Conservation (phyloP, 2,329 filamentous ascomycete genomes). For the Talaromyces piceae region DNA sequence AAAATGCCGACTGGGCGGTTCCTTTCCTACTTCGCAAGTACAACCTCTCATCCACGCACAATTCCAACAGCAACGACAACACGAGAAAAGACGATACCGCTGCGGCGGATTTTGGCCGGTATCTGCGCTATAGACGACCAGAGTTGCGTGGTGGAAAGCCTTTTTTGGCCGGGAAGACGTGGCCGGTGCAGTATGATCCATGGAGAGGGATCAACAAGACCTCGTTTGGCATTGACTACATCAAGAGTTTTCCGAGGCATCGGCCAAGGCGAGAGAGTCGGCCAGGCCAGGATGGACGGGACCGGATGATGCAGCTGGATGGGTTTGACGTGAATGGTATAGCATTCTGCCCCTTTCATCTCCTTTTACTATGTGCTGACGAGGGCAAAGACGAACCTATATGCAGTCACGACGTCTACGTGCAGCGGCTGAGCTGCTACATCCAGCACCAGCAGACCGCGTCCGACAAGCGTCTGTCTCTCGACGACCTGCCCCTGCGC, state of each 20-base stretch:
- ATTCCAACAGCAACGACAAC: not conserved
- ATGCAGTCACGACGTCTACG: conserved; percentile 44
- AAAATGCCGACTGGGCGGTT: conserved; percentile 47
- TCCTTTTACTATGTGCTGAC: not conserved
- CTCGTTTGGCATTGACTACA: conserved; percentile 46
- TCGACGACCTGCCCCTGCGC: conserved; percentile 17
- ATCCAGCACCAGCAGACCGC: conserved; percentile 42
- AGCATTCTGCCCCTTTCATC: not conserved
- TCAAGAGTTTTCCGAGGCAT: conserved; percentile 35
- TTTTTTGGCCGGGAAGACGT: conserved; percentile 45
- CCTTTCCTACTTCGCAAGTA: conserved; percentile 45
- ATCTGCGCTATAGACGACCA: conserved; percentile 42
- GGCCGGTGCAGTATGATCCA: conserved; percentile 43
- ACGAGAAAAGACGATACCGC: conserved; percentile 30
- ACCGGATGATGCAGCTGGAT: conserved; percentile 46
- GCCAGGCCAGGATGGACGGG: conserved; percentile 18
- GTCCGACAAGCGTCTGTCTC: conserved; percentile 18
- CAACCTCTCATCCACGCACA: conserved; percentile 34
- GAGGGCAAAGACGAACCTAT: conserved; percentile 29
- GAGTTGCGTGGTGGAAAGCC: conserved; percentile 44
- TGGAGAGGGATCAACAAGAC: conserved; percentile 45
- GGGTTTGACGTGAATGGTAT: conserved; percentile 37
- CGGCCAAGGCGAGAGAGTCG: conserved; percentile 4
- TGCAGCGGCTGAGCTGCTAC: conserved; percentile 45
- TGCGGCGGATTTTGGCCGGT: conserved; percentile 44